Percentiles rank a stretch among this genome's conserved stretches.
Conservation (phyloP, 2,329 filamentous ascomycete genomes). For the Grosmannia serpens region DNA sequence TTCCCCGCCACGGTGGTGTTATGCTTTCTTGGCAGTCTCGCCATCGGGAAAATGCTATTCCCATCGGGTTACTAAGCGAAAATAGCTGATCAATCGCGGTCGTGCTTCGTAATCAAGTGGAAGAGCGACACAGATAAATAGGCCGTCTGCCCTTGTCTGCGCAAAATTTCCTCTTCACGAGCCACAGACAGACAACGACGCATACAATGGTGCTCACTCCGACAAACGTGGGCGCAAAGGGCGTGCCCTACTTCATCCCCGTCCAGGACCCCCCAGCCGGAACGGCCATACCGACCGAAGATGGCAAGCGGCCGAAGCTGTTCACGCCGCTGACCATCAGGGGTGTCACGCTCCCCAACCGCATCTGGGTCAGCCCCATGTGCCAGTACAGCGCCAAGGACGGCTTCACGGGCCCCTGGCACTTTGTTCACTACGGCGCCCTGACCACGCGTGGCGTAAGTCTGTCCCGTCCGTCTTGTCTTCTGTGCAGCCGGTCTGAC, state of each 20-base stretch:
- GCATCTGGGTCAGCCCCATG: slow-evolving; percentile 35
- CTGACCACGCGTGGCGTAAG: slow-evolving; percentile 22
- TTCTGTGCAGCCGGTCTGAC: not conserved
- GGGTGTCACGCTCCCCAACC: slow-evolving; percentile 31
- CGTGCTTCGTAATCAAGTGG: not conserved
- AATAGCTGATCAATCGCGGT: not conserved
- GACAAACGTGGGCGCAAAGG: slow-evolving; percentile 16
- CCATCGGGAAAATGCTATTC: not conserved
- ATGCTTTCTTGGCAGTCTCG: too few species aligned
- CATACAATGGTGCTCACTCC: not conserved
- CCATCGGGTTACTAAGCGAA: too few species aligned
- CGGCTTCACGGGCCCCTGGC: slow-evolving; percentile 30
- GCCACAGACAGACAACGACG: not conserved
- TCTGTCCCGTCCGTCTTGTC: not conserved
- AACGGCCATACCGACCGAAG: slow-evolving; percentile 24
- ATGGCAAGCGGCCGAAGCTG: slow-evolving; percentile 24
- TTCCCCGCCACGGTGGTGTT: too few species aligned
- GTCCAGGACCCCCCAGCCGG: slow-evolving; percentile 26
- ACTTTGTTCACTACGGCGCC: slow-evolving; percentile 27
- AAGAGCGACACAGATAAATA: not conserved
- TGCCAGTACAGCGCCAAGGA: slow-evolving; percentile 33
- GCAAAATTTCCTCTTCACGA: too few species aligned
- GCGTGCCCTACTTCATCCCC: slow-evolving; percentile 31
- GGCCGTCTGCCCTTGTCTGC: too few species aligned
- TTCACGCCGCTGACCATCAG: slow-evolving; percentile 34